Conservation (phyloP, 176 grass and related monocot species). For the Lolium perenne region DNA sequence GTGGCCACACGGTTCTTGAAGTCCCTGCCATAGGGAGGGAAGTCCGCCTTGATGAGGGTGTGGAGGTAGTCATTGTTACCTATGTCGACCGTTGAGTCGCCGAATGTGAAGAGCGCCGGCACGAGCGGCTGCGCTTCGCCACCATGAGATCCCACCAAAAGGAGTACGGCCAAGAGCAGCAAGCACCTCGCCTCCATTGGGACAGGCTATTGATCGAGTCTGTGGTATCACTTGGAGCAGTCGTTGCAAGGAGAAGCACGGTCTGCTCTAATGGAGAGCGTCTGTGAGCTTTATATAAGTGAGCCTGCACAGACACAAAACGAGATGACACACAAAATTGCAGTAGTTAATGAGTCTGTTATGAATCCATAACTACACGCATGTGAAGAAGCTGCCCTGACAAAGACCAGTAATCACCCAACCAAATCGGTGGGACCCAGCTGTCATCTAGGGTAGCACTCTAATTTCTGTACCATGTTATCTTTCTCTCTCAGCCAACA, state of each 20-base stretch:
- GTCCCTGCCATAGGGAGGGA: conserved; percentile 88
- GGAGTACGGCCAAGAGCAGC: conserved; percentile 44
- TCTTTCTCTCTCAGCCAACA: background rate
- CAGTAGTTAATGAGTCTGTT: conserved; percentile 38
- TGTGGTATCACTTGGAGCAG: background rate
- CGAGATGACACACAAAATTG: conserved; percentile 7
- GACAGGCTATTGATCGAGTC: background rate
- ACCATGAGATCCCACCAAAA: conserved; percentile 32
- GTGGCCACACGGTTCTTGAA: conserved; percentile 74
- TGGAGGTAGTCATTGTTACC: conserved; percentile 93
- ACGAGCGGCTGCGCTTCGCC: conserved; percentile 74
- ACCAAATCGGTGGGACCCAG: background rate
- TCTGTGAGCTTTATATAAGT: conserved; percentile 44
- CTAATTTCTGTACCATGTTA: background rate
- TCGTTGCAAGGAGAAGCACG: conserved; percentile 15
- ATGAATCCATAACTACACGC: conserved; percentile 19
- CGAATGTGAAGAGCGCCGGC: conserved; percentile 80
- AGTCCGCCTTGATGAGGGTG: conserved; percentile 85
- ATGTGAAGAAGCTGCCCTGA: conserved; percentile 33
- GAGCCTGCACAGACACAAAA: background rate
- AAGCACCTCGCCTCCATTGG: conserved; percentile 33
- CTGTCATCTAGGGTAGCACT: background rate
- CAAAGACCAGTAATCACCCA: conserved; percentile 17
- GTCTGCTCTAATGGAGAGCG: background rate
- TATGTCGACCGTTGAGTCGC: conserved; percentile 85